Conservation (phyloP, 805 yeast species). For the Candida tammaniensis region DNA sequence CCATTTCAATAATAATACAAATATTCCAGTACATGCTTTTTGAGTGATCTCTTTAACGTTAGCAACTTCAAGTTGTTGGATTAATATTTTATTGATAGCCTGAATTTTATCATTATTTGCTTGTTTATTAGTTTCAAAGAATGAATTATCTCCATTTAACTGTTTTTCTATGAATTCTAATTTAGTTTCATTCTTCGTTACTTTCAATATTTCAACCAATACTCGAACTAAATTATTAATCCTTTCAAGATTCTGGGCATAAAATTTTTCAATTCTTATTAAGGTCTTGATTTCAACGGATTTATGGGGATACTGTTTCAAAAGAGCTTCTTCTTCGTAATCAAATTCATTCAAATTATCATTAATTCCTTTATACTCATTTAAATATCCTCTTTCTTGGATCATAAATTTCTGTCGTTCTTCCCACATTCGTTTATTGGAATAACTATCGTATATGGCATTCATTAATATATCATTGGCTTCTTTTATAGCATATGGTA, state of each 20-base stretch:
- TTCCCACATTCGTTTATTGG: conserved; percentile 67
- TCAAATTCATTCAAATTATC: conserved; percentile 23
- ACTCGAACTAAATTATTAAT: conserved; percentile 66
- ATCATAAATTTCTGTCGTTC: conserved; percentile 69
- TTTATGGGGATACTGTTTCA: conserved; percentile 32
- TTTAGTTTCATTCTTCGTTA: conserved; percentile 40
- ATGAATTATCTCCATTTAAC: conserved; percentile 30
- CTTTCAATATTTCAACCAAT: conserved; percentile 58
- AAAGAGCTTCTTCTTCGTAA: conserved; percentile 19
- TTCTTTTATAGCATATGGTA: conserved; percentile 76
- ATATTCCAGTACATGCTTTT: conserved; percentile 54
- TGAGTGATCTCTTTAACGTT: conserved; percentile 62
- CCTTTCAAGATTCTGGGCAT: conserved; percentile 48
- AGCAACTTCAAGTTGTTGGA: conserved; percentile 50
- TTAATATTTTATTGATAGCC: conserved; percentile 23
- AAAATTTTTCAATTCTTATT: conserved; percentile 58
- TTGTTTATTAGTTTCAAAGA: conserved; percentile 13
- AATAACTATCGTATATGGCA: conserved; percentile 63
- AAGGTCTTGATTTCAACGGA: conserved; percentile 40
- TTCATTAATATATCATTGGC: conserved; percentile 67
- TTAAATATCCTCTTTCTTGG: conserved; percentile 60
- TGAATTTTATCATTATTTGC: conserved; percentile 7
- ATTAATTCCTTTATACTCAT: conserved; percentile 17
- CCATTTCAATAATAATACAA: conserved; percentile 65
- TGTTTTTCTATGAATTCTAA: conserved; percentile 36